Percentiles rank a stretch among this genome's conserved stretches.
Conservation (phyloP, 257 asterid species). For the Phtheirospermum japonicum region DNA sequence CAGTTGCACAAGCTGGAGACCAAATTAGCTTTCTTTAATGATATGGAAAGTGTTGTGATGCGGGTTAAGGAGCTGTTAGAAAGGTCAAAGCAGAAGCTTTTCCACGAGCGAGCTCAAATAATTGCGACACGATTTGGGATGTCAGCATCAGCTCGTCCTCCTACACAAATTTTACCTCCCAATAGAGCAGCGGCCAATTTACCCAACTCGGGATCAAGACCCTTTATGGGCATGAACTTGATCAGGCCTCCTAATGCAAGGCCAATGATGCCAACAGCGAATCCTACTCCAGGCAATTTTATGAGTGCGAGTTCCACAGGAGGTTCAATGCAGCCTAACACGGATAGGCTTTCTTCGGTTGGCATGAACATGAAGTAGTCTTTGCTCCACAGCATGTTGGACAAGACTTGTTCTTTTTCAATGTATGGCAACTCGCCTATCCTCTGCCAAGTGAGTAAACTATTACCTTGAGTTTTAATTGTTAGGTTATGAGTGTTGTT, state of each 20-base stretch:
- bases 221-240: constrained; percentile 55
- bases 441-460: constrained; percentile 41
- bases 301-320: constrained; percentile 51
- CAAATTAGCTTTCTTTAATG: constrained; percentile 75
- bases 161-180: constrained; percentile 48
- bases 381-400: constrained; percentile 18
- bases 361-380: constrained; percentile 59
- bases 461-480: constrained; percentile 12
- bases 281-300: constrained; percentile 48
- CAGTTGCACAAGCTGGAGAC: constrained; percentile 92
- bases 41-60: constrained; percentile 70
- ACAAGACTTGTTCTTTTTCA: constrained; percentile 20
- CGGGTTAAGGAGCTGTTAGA: constrained; percentile 85
- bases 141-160: constrained; percentile 57
- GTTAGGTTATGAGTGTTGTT: background rate
- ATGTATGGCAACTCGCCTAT: constrained; percentile 25
- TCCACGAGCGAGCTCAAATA: constrained; percentile 87
- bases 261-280: constrained; percentile 48
- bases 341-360: constrained; percentile 56
- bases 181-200: constrained; percentile 53
- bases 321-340: constrained; percentile 51
- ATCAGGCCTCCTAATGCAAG: constrained; percentile 64
- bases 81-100: constrained; percentile 82
- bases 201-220: constrained; percentile 54
- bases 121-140: constrained; percentile 74